Percentiles rank a stretch among this genome's conserved stretches.
phyloP scores from a whole-genome alignment of 1,139 yeast genomes.

The Wickerhamomyces sp. region DNA sequence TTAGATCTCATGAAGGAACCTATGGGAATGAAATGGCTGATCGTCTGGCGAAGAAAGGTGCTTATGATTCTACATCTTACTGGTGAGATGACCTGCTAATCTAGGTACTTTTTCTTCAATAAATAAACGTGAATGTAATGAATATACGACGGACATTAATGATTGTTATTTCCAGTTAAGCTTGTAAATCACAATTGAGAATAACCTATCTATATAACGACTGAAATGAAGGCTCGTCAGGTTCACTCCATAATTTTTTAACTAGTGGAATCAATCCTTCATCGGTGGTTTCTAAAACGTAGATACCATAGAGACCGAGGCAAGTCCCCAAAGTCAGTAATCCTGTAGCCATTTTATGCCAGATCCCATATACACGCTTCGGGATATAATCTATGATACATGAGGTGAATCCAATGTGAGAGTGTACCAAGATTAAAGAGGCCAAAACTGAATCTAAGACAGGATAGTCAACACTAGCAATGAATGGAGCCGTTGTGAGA shows the following conservation, averaged over 20 bases:
- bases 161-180: too few relatives aligned
- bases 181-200: neutral
- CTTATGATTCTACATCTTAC: neutral
- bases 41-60: neutral
- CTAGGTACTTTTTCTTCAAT: neutral
- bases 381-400: slow-evolving; percentile 92
- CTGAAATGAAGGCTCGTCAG: slow-evolving; percentile 2
- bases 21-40: neutral
- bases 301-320: slow-evolving; percentile 73
- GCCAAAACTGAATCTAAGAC: slow-evolving; percentile 66
- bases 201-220: neutral
- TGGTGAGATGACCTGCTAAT: too few relatives aligned
- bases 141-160: neutral
- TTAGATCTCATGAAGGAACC: neutral
- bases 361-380: slow-evolving; percentile 68
- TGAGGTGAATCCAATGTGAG: slow-evolving; percentile 76
- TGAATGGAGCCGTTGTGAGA: slow-evolving; percentile 64
- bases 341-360: slow-evolving; percentile 61
- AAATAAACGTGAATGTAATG: too few relatives aligned
- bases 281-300: slow-evolving; percentile 68
- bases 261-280: slow-evolving; percentile 54
- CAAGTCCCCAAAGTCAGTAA: slow-evolving; percentile 68
- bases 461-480: slow-evolving; percentile 61
- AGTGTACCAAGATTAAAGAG: slow-evolving; percentile 61
- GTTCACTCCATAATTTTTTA: slow-evolving; percentile 36